Conservation (phyloP, 2,329 filamentous ascomycete genomes). For the Macrophomina pseudophaseolina region DNA sequence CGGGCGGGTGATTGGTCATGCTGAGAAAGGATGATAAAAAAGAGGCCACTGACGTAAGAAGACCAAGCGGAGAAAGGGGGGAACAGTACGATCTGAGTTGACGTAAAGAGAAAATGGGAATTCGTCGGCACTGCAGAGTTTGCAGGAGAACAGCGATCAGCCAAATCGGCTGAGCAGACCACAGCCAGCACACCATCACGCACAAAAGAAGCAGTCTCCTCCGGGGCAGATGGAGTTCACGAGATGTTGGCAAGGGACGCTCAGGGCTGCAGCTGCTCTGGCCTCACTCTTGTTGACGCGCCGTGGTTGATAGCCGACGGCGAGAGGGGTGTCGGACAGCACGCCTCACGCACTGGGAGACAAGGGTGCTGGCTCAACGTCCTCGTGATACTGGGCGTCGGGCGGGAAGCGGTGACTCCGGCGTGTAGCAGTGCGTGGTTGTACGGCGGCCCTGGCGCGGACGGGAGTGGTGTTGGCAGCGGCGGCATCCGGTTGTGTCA, state of each 20-base stretch:
- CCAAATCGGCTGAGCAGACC: slow-evolving; percentile 15
- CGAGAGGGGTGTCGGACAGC: slow-evolving; percentile 11
- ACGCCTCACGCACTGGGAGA: slow-evolving; percentile 12
- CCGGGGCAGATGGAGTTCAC: slow-evolving; percentile 8
- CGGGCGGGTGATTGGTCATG: slow-evolving; percentile 4
- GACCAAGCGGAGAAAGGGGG: no score
- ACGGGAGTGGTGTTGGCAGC: slow-evolving; percentile 9
- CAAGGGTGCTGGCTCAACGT: slow-evolving; percentile 12
- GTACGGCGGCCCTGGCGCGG: slow-evolving; percentile 7
- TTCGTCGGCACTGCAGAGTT: slow-evolving; percentile 15
- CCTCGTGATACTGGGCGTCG: slow-evolving; percentile 15
- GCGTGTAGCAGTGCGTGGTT: slow-evolving; percentile 15
- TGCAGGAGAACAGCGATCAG: slow-evolving; percentile 15
- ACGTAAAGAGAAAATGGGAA: slow-evolving; percentile 21
- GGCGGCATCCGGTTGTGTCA: not conserved
- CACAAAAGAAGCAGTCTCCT: slow-evolving; percentile 21
- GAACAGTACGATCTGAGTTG: slow-evolving; percentile 2
- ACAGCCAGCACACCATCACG: slow-evolving; percentile 20
- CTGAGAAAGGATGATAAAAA: slow-evolving; percentile 8
- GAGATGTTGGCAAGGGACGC: slow-evolving; percentile 4
- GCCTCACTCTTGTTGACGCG: slow-evolving; percentile 16
- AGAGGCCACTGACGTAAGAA: slow-evolving; percentile 9
- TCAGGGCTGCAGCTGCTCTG: slow-evolving; percentile 24
- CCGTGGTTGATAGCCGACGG: slow-evolving; percentile 16
- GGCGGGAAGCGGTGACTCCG: slow-evolving; percentile 14